Base-by-base conservation (phyloP, 352 stramenopile genomes). In the Aphanomyces astaci region DNA sequence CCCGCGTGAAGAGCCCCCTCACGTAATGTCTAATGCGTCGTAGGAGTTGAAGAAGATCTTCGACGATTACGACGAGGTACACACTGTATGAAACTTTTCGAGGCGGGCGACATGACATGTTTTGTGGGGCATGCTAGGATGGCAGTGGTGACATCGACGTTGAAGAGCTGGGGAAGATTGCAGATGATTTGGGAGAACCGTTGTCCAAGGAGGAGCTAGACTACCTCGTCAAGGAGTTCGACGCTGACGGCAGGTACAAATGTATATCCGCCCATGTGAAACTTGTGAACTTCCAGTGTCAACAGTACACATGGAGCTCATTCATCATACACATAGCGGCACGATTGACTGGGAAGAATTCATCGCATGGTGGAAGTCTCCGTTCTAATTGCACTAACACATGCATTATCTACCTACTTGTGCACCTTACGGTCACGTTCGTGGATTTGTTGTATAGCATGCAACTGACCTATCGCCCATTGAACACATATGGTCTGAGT, bases 311-410 rank as follows among this genome's bases (percentile, higher is more conserved):
- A n/a, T n/a, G n/a, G n/a, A 13, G 54, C 52, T 51, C 25, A 19
- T 48, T 57, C 25, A 22, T 27, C 17, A 33, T 2, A n/a, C 0
- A 67, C 45, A 11, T 64, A 90, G 82, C 62, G 82, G 82, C 17
- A 70, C 74, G 30, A 88, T 90, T 71, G 78, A 71, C 70, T 90
- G 82, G 81, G 71, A 65, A 53, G 82, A 90, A 72, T 90, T 90
- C 77, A 88, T 90, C 71, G 71, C 80, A 63, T 90, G 78, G 80
- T 89, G 82, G 82, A 88, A 90, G 79, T 69, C 82, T 17, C 78
- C 80, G 17, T 88, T 87, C 72, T 89, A 72, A 70, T 25, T 31
- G 28, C n/a, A n/a, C n/a, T n/a, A n/a, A n/a, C n/a, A n/a, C n/a
- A n/a, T n/a, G n/a, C n/a, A n/a, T n/a, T n/a, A n/a, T n/a, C n/a